Conservation (phyloP, 768 basidiomycete species). For the Suillus spraguei region DNA sequence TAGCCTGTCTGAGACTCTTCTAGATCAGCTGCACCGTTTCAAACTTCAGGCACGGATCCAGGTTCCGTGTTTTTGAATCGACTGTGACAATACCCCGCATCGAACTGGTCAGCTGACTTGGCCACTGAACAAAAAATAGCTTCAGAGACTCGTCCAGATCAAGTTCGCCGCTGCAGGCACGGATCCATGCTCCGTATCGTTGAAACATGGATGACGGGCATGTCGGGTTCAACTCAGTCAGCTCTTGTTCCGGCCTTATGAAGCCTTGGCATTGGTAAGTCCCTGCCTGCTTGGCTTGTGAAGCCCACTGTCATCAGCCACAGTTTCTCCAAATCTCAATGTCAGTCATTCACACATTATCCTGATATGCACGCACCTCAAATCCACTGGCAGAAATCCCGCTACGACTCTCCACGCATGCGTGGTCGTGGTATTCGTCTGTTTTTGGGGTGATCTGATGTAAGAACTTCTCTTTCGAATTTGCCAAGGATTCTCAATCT, state of each 20-base stretch:
- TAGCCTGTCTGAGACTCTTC: neutral
- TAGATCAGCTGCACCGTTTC: neutral
- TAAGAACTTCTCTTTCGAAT: neutral
- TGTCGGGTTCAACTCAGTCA: neutral
- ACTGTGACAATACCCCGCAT: neutral
- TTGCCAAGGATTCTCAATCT: neutral
- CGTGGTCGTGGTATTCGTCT: neutral
- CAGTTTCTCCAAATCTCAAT: neutral
- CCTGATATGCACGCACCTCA: neutral
- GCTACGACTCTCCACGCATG: neutral
- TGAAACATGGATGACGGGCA: neutral
- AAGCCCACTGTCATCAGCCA: too few species aligned
- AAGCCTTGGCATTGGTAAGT: neutral
- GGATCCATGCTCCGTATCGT: neutral
- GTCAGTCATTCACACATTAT: neutral
- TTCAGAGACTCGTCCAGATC: too few species aligned
- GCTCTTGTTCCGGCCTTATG: neutral
- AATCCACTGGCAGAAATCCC: neutral
- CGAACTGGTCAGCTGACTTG: neutral
- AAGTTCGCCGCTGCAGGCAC: neutral
- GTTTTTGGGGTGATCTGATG: neutral
- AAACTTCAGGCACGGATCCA: neutral
- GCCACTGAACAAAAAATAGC: neutral
- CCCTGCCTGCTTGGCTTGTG: neutral
- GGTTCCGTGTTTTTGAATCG: neutral